Percentiles rank a stretch among this genome's conserved stretches.
Conservation (phyloP, 2,329 filamentous ascomycete species). For the Dothistroma septosporum region DNA sequence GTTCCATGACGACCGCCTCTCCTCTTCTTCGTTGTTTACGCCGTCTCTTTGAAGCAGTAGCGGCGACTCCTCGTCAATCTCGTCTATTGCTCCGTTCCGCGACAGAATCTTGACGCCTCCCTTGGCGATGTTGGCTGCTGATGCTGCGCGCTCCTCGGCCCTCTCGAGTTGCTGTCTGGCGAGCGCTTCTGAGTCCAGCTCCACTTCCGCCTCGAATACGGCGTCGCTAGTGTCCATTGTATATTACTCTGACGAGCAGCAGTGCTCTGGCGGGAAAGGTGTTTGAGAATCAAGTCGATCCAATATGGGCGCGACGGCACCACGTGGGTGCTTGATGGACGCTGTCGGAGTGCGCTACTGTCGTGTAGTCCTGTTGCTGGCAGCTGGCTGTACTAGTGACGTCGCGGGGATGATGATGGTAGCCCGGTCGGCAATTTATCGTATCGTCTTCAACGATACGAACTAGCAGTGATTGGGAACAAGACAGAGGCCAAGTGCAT, state of each 20-base stretch:
- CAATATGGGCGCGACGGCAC: neutral
- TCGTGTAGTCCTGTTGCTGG: neutral
- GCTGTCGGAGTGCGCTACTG: neutral
- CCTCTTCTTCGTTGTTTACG: conserved; percentile 21
- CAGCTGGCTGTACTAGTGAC: neutral
- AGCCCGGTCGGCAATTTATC: neutral
- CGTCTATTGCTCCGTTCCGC: conserved; percentile 7
- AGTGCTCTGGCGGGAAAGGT: neutral
- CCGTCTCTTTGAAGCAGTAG: conserved; percentile 20
- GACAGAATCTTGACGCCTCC: conserved; percentile 20
- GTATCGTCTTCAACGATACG: no score
- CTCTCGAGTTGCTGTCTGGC: conserved; percentile 14
- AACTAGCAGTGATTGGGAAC: no score
- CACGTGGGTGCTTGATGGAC: neutral
- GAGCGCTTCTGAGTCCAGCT: conserved; percentile 27
- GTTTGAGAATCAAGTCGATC: neutral
- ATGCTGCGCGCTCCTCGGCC: conserved; percentile 16
- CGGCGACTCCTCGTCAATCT: conserved; percentile 26
- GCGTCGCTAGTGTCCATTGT: conserved; percentile 32
- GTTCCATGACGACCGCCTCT: conserved; percentile 22
- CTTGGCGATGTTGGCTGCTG: conserved; percentile 23
- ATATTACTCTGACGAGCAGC: conserved; percentile 4
- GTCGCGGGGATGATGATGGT: neutral
- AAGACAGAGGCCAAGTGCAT: neutral
- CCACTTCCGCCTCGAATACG: conserved; percentile 34